Evolutionary conservation across 2,329 filamentous ascomycete genomes (phyloP), one percentile per base, ranked within the genome.

Genomic region (Massarina eburnea): DNA sequence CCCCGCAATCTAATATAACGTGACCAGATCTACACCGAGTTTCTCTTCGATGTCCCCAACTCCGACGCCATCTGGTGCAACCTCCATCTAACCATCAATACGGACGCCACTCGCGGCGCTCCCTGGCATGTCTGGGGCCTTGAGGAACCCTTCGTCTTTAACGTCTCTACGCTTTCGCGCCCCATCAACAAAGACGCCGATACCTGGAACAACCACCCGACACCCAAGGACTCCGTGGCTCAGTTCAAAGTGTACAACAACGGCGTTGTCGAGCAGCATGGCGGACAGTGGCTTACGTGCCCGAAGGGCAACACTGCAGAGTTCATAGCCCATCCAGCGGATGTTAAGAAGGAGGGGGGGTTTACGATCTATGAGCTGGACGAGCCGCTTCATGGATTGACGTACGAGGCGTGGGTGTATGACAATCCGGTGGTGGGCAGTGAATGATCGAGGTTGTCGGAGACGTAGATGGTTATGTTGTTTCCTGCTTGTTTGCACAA

Each of bases 301-400:
- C 46, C 45, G 0, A 60, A 61, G 34, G 58, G 58, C 2, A 38
- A 53, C 29, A 45, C 55, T 4, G 56, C 55, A n/a, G 57, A 66
- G 39, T 70, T 62, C 32, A 39, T 68, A 36, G 27, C 66, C 43
- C 50, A 59, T 30, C 63, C 64, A 0, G 53, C 39, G 34, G 46
- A 48, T 14, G 42, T 52, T 14, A 38, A 30, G 3, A 46, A 47
- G 21, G 41, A 51, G n/a, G 52, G 62, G 22, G 55, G 51, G 14
- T 40, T 62, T 3, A 57, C 43, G 9, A 68, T 66, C 64, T 68
- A 55, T 51, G 66, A 69, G 47, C 29, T 66, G 44, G 52, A 59
- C 20, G 56, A 66, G 40, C 53, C 51, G 8, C 19, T 43, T 10
- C 58, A 70, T 54, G 66, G 66, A 2, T 51, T 68, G 36, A 58